A percentile compares a stretch with the other conserved stretches of the same genome.
phyloP scores from a whole-genome alignment of 805 yeast species.

The Spathaspora hagerdaliae region DNA sequence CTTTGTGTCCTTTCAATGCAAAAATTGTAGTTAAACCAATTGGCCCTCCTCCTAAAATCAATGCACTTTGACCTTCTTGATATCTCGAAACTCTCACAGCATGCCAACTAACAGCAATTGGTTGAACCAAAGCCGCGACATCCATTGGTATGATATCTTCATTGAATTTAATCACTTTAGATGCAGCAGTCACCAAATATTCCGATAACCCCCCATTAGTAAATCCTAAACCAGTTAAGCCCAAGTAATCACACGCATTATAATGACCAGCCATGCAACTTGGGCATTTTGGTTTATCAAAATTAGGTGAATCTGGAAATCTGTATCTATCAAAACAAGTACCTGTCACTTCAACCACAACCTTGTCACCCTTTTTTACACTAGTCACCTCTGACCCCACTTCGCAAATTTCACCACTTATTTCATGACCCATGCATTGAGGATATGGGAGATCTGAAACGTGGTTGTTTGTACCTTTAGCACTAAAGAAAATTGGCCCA shows the following conservation, averaged over 20 bases:
- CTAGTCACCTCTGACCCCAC: conserved; percentile 53
- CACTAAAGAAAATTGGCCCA: conserved; percentile 57
- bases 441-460: conserved; percentile 43
- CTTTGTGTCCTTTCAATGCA: conserved; percentile 45
- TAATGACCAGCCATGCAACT: conserved; percentile 48
- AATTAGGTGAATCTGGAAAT: conserved; percentile 30
- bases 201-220: conserved; percentile 55
- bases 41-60: conserved; percentile 62
- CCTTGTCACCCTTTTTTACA: conserved; percentile 62
- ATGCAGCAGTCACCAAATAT: conserved; percentile 37
- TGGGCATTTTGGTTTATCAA: conserved; percentile 30
- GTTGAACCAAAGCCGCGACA: conserved; percentile 53
- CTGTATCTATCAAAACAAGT: conserved; percentile 49
- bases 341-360: conserved; percentile 60
- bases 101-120: conserved; percentile 58
- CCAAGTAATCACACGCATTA: conserved; percentile 50
- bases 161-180: conserved; percentile 41
- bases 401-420: conserved; percentile 55
- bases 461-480: conserved; percentile 39
- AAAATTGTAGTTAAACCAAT: conserved; percentile 56
- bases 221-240: conserved; percentile 54
- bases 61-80: conserved; percentile 41
- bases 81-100: conserved; percentile 45
- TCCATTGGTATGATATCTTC: conserved; percentile 34
- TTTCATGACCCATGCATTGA: conserved; percentile 58